Conservation (phyloP, 805 yeast genomes). For the Debaryomyces castellii region DNA sequence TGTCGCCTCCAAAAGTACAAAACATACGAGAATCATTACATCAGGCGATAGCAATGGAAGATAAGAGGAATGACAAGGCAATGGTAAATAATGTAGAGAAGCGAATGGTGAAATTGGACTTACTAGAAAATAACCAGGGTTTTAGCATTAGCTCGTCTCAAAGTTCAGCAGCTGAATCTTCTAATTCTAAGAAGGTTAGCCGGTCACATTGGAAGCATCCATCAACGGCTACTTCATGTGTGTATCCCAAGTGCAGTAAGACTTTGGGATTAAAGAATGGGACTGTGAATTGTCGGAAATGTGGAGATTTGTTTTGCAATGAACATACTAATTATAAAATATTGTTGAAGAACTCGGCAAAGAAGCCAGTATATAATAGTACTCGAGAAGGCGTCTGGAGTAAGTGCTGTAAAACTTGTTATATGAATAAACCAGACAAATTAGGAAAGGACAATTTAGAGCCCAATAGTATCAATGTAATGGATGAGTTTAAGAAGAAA, state of each 20-base stretch:
- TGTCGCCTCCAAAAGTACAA: not conserved
- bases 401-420: conserved; percentile 68
- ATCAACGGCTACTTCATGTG: conserved; percentile 36
- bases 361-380: conserved; percentile 29
- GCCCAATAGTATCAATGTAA: conserved; percentile 37
- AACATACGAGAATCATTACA: not conserved
- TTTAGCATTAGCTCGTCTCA: conserved; percentile 26
- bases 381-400: conserved; percentile 58
- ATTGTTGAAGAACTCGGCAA: conserved; percentile 49
- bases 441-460: conserved; percentile 38
- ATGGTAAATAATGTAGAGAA: conserved; percentile 16
- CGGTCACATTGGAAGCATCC: conserved; percentile 61
- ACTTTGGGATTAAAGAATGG: conserved; percentile 53
- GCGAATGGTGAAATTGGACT: conserved; percentile 46
- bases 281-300: conserved; percentile 67
- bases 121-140: conserved; percentile 45
- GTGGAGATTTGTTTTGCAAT: conserved; percentile 72
- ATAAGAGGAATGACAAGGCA: not conserved
- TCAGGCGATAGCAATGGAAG: conserved; percentile 12
- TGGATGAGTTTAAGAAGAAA: conserved; percentile 35
- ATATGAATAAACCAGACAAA: conserved; percentile 52
- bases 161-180: not conserved
- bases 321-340: conserved; percentile 57
- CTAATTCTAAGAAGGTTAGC: conserved; percentile 25
- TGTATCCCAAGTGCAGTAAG: conserved; percentile 39